A percentile compares a stretch with the other conserved stretches of the same genome.
Conservation (phyloP, 805 yeast species). For the Candida maesae region DNA sequence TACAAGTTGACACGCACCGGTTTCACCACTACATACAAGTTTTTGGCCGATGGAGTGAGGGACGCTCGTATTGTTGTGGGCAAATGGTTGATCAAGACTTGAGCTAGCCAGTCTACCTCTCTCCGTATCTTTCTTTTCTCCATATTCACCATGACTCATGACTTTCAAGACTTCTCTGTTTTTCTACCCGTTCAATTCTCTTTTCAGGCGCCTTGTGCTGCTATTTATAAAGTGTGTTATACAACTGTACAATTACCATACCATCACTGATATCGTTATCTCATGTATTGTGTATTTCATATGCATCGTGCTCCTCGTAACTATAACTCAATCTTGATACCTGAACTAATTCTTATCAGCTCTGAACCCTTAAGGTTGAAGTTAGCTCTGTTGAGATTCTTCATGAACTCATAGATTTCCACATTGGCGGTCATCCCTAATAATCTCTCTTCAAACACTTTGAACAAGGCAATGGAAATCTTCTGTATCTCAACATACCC, state of each 20-base stretch:
- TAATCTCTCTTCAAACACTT: conserved; percentile 33
- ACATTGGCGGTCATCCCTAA: conserved; percentile 27
- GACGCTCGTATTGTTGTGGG: conserved; percentile 3
- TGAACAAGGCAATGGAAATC: conserved; percentile 35
- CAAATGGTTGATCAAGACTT: neutral
- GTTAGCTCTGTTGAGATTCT: conserved; percentile 28
- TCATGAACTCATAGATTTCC: conserved; percentile 35
- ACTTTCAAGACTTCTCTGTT: too few relatives aligned
- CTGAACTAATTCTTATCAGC: conserved; percentile 19
- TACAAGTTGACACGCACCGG: neutral
- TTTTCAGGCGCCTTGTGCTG: too few relatives aligned
- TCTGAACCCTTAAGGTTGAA: conserved; percentile 26
- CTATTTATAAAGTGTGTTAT: too few relatives aligned
- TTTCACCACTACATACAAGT: neutral
- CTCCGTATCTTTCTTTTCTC: too few relatives aligned
- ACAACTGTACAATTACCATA: neutral
- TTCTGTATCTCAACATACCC: conserved; percentile 37
- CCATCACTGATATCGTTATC: too few relatives aligned
- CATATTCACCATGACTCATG: too few relatives aligned
- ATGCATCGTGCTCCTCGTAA: neutral
- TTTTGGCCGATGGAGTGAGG: conserved; percentile 4
- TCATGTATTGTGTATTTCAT: too few relatives aligned
- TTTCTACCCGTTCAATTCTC: too few relatives aligned
- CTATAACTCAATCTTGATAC: conserved; percentile 5
- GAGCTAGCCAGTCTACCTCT: too few relatives aligned